Base-by-base conservation (phyloP, 306 rosid genomes). In the Vigna unguiculata region DNA sequence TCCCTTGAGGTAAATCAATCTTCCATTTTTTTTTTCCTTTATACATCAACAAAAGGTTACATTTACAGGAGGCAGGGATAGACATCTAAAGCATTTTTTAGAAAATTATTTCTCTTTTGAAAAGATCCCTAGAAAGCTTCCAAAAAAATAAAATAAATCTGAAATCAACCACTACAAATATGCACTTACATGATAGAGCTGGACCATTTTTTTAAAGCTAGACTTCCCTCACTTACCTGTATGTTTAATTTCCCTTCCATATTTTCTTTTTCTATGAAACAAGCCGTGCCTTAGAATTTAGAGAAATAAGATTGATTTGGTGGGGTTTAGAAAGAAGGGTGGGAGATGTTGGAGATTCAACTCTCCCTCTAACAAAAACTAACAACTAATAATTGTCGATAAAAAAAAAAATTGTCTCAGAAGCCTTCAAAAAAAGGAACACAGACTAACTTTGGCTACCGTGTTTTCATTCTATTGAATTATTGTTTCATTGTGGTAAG, bases 1-100 rank as follows among this genome's bases (percentile, higher is more conserved):
- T 82, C 93, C 77, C 81, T 92, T 53, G 96, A 92, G 96, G 96
- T 88, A 88, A 19, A 54, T 49, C 71, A 54, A n/a, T 81, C 63
- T 46, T 85, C 38, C 36, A 59, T 55, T 71, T 54, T 43, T 47
- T 54, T 36, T 21, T 52, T n/a, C n/a, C 38, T 25, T 45, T 51
- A 55, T 43, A 21, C 60, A n/a, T 34, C 48, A 52, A 7, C 24
- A 55, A 34, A 19, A 51, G 20, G 40, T 30, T 46, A 59, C 51
- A 49, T 70, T 32, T 28, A 45, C 21, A 46, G 48, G 0, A 4
- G 61, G 13, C 45, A 40, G 49, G n/a, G 30, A 16, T 7, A 38
- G 59, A 41, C 51, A 24, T 24, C 32, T 24, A 22, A 11, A 57
- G 1, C n/a, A 4, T 13, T 24, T 57, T 22, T 13, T 14, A 30